Evolutionary conservation across 2,329 filamentous ascomycete species (phyloP), one percentile per base, ranked within the genome.

Genomic region (Mycosphaerella arachidis): DNA sequence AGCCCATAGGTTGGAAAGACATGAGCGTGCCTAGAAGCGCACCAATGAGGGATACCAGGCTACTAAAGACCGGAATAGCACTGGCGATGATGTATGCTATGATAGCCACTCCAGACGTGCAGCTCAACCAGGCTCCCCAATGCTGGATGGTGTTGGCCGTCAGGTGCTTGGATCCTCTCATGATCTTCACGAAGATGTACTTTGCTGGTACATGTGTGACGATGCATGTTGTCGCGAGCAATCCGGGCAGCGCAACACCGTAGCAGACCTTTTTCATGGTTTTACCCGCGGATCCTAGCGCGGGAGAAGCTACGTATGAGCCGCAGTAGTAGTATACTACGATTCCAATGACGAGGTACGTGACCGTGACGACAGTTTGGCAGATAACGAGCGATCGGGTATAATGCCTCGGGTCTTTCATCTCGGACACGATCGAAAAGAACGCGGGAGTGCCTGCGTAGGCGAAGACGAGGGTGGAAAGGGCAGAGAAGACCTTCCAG

Each of bases 311-410:
- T 4, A 82, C 76, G 54, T 74, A 78, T 0, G 75, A 76, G 0
- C 79, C 79, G 60, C 77, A 79, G 63, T 69, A 81, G 60, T 75
- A 75, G 67, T 81, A 81, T 2, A 81, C 74, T 0, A 80, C 74
- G 3, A 72, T 62, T 8, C 73, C 73, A 30, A 78, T 72, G 5
- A 69, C 61, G n/a, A 75, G 66, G 48, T 78, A 77, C 3, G 73
- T 59, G 27, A 57, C 40, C 3, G 62, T 65, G 24, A 70, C 61
- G 5, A 59, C 50, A 3, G 51, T 46, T 37, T 67, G 63, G 48
- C 63, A 69, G 53, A 72, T 70, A 31, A 74, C 57, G 55, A 77
- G 57, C 0, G 74, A 60, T 16, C 68, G 68, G 46, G 68, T 70
- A 52, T 73, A 77, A 10, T 73, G 62, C 1, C 60, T 59, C 1